phyloP scores from a whole-genome alignment of 2,329 filamentous ascomycete species.

The Gremmenia infestans region DNA sequence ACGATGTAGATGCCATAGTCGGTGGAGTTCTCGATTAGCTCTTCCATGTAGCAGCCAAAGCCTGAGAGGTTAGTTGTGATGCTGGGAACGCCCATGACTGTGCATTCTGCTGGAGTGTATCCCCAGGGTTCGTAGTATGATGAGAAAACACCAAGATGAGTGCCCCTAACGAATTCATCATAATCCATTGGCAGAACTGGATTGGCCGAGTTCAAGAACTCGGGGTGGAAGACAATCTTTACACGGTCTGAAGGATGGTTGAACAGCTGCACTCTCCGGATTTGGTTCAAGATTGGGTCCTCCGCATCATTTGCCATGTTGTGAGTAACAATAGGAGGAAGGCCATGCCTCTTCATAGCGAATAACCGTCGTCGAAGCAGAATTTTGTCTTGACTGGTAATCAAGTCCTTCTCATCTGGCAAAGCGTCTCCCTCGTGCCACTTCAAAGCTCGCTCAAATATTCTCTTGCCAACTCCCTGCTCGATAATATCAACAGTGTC shows the following conservation, averaged over 20 bases:
- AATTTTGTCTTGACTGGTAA: constrained; percentile 87
- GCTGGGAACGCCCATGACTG: constrained; percentile 96
- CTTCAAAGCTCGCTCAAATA: constrained; percentile 89
- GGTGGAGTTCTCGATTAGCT: constrained; percentile 93
- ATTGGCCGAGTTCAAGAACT: constrained; percentile 94
- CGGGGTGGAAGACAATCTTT: constrained; percentile 96
- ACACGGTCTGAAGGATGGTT: constrained; percentile 93
- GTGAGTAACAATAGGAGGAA: constrained; percentile 96
- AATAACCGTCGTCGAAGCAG: constrained; percentile 87
- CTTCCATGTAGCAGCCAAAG: constrained; percentile 99
- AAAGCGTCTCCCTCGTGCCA: constrained; percentile 94
- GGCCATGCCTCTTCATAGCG: constrained; percentile 87
- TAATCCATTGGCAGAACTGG: constrained; percentile 94
- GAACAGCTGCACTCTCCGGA: constrained; percentile 93
- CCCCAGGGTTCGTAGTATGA: constrained; percentile 99
- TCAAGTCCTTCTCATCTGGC: constrained; percentile 94
- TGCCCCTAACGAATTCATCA: constrained; percentile 96
- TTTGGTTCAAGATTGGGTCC: constrained; percentile 92
- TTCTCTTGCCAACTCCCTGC: constrained; percentile 82
- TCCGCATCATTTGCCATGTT: constrained; percentile 96
- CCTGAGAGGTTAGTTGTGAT: constrained; percentile 98
- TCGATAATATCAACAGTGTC: constrained; percentile 94
- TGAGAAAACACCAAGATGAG: constrained; percentile 89
- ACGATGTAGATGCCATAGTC: constrained; percentile 99
- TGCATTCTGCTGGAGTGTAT: constrained; percentile 96